A percentile compares a stretch with the other conserved stretches of the same genome.
phyloP scores from a whole-genome alignment of 495 filamentous ascomycete genomes.

The Xylaria cubensis region DNA sequence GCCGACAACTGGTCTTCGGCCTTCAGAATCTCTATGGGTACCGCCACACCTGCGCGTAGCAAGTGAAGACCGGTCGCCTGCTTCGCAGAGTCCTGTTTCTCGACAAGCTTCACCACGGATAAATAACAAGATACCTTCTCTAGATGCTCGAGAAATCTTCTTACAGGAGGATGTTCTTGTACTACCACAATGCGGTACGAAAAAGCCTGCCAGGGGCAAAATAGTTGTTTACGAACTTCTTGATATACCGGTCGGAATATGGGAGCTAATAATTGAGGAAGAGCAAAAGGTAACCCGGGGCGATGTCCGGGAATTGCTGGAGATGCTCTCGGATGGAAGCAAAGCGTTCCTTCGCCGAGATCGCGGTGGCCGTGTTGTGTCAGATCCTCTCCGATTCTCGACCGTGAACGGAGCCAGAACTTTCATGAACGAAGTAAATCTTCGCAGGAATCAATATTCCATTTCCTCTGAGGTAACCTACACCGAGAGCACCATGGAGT shows the following conservation, averaged over 20 bases:
- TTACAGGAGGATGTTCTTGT: slow-evolving; percentile 3
- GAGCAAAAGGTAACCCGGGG: background rate
- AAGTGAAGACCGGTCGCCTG: background rate
- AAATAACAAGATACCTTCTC: background rate
- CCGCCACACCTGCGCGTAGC: slow-evolving; percentile 6
- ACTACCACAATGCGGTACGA: background rate
- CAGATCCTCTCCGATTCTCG: slow-evolving; percentile 12
- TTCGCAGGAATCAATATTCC: background rate
- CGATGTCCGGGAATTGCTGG: slow-evolving; percentile 11
- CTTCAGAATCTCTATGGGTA: background rate
- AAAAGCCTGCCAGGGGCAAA: background rate
- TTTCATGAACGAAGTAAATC: slow-evolving; percentile 14
- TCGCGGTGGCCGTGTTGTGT: background rate
- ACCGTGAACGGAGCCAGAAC: background rate
- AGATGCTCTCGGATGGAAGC: slow-evolving; percentile 3
- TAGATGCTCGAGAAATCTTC: slow-evolving; percentile 5
- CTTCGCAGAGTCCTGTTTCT: background rate
- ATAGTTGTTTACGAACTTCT: slow-evolving; percentile 19
- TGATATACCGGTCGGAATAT: slow-evolving; percentile 6
- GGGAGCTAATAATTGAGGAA: slow-evolving; percentile 13
- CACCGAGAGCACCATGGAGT: background rate
- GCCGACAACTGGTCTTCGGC: background rate
- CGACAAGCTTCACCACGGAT: background rate
- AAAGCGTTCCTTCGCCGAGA: slow-evolving; percentile 3
- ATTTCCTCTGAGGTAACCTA: background rate